These are phyloP conservation scores for Penicillium verhagenii DNA, from an alignment of 495 filamentous ascomycete species.

Conservation along the genomic window DNA sequence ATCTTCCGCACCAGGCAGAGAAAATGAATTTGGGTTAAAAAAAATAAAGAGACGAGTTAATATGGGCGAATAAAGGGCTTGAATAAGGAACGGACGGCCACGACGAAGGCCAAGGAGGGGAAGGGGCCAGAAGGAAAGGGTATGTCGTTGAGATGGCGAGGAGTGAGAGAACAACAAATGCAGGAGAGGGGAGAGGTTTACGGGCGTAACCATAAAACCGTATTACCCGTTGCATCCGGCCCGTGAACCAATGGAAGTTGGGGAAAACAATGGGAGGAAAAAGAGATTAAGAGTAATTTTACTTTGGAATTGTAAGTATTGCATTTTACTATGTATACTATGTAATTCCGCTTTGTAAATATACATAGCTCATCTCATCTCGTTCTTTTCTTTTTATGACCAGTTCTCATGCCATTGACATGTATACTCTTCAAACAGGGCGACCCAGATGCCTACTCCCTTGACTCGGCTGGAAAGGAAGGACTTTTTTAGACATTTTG, in stretches of 20 bases:
- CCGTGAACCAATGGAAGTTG: neutral
- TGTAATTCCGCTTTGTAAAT: no score
- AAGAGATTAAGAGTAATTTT: neutral
- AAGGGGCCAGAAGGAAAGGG: constrained; percentile 5
- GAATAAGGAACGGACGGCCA: constrained; percentile 51
- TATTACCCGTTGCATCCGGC: constrained; percentile 11
- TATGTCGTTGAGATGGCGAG: constrained; percentile 34
- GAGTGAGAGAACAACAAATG: constrained; percentile 20
- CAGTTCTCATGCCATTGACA: no score
- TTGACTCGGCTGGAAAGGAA: constrained; percentile 12
- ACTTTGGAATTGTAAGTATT: neutral
- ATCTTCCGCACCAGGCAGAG: constrained; percentile 33
- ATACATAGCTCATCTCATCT: no score
- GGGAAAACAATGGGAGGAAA: neutral
- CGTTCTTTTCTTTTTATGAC: no score
- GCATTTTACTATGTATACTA: no score
- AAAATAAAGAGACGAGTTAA: neutral
- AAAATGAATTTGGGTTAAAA: constrained; percentile 9
- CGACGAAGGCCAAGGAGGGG: constrained; percentile 37
- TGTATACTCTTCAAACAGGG: neutral
- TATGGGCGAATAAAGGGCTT: constrained; percentile 7
- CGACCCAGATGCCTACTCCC: constrained; percentile 3
- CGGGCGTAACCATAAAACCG: constrained; percentile 5
- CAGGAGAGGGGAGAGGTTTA: constrained; percentile 18
- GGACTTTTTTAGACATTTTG: neutral